Evolutionary conservation across 768 basidiomycete species (phyloP).

Genomic region (Rubroboletus satanas): DNA sequence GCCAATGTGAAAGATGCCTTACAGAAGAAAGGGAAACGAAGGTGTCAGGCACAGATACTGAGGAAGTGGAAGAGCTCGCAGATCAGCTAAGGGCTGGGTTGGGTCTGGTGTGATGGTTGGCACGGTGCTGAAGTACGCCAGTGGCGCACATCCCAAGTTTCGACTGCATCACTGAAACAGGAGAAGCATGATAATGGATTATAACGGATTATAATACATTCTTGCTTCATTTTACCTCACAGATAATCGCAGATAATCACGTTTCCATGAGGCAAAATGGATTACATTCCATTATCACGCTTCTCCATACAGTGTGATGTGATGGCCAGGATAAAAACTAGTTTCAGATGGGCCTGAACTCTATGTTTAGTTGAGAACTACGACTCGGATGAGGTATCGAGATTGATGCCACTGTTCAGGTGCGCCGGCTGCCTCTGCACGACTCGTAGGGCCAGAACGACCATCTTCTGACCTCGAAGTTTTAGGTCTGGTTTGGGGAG

Average conservation of each 20-base stretch:
- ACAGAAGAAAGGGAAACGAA: conserved; percentile 45
- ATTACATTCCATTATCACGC: too few relatives aligned
- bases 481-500: too few relatives aligned
- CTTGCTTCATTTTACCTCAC: too few relatives aligned
- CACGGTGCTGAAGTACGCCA: not conserved
- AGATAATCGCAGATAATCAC: too few relatives aligned
- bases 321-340: not conserved
- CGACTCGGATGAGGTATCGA: not conserved
- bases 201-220: too few relatives aligned
- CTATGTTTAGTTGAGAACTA: not conserved
- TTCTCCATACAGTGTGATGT: too few relatives aligned
- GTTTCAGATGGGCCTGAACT: not conserved
- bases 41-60: not conserved
- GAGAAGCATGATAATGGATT: too few relatives aligned
- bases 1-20: conserved; percentile 64
- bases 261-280: too few relatives aligned
- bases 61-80: conserved; percentile 45
- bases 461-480: too few relatives aligned
- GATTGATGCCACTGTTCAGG: not conserved
- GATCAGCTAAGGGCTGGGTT: conserved; percentile 61
- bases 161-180: too few relatives aligned
- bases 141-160: not conserved
- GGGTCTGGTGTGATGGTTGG: conserved; percentile 40
- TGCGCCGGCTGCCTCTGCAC: not conserved
- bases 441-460: too few relatives aligned